phyloP scores from a whole-genome alignment of 306 rosid species.

The Sophora flavescens region DNA sequence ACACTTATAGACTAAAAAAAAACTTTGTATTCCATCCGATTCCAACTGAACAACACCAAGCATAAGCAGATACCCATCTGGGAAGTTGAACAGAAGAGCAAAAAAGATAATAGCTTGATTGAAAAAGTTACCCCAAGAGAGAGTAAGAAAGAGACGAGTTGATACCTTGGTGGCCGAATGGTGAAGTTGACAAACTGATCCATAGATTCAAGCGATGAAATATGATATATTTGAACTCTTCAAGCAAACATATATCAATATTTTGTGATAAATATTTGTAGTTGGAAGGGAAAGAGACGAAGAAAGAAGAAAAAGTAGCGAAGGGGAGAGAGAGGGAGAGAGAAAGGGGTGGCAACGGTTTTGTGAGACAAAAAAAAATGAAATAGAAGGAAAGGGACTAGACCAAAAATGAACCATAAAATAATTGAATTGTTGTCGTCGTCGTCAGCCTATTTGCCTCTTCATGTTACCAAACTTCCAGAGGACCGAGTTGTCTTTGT shows the following conservation, averaged over 20 bases:
- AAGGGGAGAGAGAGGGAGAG: conserved; percentile 21
- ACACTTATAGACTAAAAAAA: conserved; percentile 33
- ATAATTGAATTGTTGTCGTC: too few species aligned
- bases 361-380: conserved; percentile 48
- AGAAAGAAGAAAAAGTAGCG: background rate
- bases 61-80: conserved; percentile 28
- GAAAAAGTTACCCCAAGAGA: conserved; percentile 11
- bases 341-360: conserved; percentile 40
- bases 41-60: conserved; percentile 40
- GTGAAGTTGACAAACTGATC: conserved; percentile 59
- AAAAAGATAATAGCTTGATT: background rate
- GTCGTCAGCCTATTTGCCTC: too few species aligned
- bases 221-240: conserved; percentile 40
- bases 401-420: too few species aligned
- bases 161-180: conserved; percentile 61
- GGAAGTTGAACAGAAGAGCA: conserved; percentile 21
- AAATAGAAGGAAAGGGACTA: conserved; percentile 43
- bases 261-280: background rate
- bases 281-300: conserved; percentile 30
- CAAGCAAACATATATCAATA: too few species aligned
- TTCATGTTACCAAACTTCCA: too few species aligned
- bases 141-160: conserved; percentile 25
- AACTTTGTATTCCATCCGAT: conserved; percentile 27
- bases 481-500: too few species aligned
- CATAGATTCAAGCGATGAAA: too few species aligned